Conservation (phyloP, 2,329 filamentous ascomycete species). For the Xylaria sp. region DNA sequence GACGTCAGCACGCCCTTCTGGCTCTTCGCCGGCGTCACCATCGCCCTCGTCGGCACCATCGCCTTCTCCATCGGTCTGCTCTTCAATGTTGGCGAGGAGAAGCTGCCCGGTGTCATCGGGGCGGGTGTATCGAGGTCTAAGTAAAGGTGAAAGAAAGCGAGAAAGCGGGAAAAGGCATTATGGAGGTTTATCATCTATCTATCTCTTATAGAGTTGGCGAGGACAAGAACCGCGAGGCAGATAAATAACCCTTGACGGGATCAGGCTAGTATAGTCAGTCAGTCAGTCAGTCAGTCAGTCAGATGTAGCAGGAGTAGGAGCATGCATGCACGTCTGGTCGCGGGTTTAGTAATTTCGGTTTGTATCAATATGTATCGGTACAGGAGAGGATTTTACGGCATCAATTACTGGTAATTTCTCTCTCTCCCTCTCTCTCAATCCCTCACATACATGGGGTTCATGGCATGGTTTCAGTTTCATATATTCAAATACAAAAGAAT, state of each 20-base stretch:
- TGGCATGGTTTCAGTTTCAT: slow-evolving; percentile 30
- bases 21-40: slow-evolving; percentile 80
- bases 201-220: neutral
- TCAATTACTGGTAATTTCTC: slow-evolving; percentile 25
- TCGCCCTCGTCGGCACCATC: slow-evolving; percentile 75
- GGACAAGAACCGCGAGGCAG: slow-evolving; percentile 5
- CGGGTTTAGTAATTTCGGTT: slow-evolving; percentile 28
- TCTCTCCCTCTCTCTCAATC: neutral
- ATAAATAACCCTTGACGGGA: slow-evolving; percentile 12
- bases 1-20: slow-evolving; percentile 92
- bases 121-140: slow-evolving; percentile 84
- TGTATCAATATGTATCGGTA: slow-evolving; percentile 42
- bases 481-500: slow-evolving; percentile 22
- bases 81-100: slow-evolving; percentile 85
- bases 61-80: slow-evolving; percentile 80
- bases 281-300: slow-evolving; percentile 1
- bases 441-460: slow-evolving; percentile 39
- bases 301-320: neutral
- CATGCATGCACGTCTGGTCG: neutral
- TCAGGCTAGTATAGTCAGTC: neutral
- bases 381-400: slow-evolving; percentile 14
- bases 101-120: slow-evolving; percentile 93
- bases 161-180: neutral
- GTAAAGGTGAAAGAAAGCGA: slow-evolving; percentile 50
- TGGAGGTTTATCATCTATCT: neutral